Conservation (phyloP, 345 rosid genomes). For the Theobroma cacao region DNA sequence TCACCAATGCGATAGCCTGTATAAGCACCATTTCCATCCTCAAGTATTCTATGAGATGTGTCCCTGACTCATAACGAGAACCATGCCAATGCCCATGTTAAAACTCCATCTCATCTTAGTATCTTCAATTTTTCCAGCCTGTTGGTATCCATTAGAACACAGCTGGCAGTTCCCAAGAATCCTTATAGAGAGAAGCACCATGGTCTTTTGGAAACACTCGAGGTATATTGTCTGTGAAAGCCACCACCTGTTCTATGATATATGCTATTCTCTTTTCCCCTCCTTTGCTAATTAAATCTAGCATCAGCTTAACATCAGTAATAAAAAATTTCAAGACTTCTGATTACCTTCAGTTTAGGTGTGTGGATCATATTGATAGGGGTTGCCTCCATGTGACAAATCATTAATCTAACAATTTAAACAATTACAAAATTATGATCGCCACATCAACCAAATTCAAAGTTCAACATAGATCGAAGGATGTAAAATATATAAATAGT, state of each 20-base stretch:
- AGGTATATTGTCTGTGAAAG: slow-evolving; percentile 85
- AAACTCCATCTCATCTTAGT: slow-evolving; percentile 87
- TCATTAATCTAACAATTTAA: too few relatives aligned
- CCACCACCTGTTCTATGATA: slow-evolving; percentile 95
- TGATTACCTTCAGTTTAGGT: too few relatives aligned
- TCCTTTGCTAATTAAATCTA: slow-evolving; percentile 71
- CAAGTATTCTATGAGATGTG: slow-evolving; percentile 54
- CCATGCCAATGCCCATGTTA: slow-evolving; percentile 96
- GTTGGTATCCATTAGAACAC: slow-evolving; percentile 88
- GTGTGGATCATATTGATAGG: too few relatives aligned
- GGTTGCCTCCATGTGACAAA: too few relatives aligned
- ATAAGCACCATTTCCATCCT: slow-evolving; percentile 37
- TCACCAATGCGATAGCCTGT: slow-evolving; percentile 68
- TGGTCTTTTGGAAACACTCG: slow-evolving; percentile 79
- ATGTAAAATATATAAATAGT: too few relatives aligned
- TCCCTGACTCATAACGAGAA: slow-evolving; percentile 61
- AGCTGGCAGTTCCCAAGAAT: slow-evolving; percentile 73
- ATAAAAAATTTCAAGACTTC: too few relatives aligned
- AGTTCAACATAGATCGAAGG: too few relatives aligned
- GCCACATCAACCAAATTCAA: too few relatives aligned
- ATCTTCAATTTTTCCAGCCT: slow-evolving; percentile 81
- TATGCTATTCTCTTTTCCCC: slow-evolving; percentile 92
- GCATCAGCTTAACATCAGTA: too few relatives aligned
- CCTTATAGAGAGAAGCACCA: slow-evolving; percentile 60
- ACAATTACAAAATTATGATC: too few relatives aligned